phyloP scores from a whole-genome alignment of 1,139 yeast species.

The Taphrina communis region DNA sequence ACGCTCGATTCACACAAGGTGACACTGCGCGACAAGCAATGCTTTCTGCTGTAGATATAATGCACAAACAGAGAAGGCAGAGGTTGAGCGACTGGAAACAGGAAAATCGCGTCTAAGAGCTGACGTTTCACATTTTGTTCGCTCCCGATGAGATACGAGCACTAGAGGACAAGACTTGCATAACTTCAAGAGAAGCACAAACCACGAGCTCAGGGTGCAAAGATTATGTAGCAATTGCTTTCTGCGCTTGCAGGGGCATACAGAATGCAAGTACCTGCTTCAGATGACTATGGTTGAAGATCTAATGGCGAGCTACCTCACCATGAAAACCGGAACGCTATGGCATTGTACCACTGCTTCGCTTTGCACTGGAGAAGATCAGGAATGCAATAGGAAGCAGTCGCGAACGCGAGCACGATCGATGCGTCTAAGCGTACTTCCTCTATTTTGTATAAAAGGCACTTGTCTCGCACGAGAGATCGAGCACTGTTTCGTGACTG shows the following conservation, averaged over 20 bases:
- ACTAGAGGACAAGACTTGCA: neutral
- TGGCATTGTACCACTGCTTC: too few species aligned
- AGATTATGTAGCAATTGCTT: too few species aligned
- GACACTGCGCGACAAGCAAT: neutral
- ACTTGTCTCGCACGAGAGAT: conserved; percentile 5
- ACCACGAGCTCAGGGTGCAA: too few species aligned
- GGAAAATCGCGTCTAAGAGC: conserved; percentile 20
- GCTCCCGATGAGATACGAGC: conserved; percentile 9
- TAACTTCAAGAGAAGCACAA: neutral
- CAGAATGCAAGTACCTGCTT: too few species aligned
- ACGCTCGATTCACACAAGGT: neutral
- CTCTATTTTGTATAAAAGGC: neutral
- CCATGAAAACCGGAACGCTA: too few species aligned
- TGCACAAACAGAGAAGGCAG: neutral
- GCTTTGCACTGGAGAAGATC: too few species aligned
- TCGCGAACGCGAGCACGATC: too few species aligned
- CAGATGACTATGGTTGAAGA: too few species aligned
- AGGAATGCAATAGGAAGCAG: too few species aligned
- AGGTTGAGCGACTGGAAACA: conserved; percentile 1
- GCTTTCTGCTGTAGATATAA: neutral
- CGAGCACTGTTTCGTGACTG: conserved; percentile 2
- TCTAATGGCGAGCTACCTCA: too few species aligned
- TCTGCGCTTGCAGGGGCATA: too few species aligned
- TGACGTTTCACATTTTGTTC: conserved; percentile 8
- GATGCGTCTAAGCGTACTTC: too few species aligned